Evolutionary conservation across 176 grass and related monocot genomes (phyloP).

Genomic region (Zizania latifolia): DNA sequence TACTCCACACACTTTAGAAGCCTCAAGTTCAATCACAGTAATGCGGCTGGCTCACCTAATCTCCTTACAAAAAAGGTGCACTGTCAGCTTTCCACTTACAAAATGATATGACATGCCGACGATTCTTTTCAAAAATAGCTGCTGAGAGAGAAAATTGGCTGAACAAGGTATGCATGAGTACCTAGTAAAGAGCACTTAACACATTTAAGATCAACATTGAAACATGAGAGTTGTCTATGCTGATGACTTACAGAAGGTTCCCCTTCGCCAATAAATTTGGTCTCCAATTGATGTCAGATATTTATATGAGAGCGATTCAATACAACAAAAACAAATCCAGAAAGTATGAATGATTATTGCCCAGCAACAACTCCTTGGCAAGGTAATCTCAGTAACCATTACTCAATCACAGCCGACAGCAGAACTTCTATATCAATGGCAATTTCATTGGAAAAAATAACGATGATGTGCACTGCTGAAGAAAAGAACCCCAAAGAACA

Average conservation of each 20-base stretch:
- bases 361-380: background rate
- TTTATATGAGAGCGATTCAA: background rate
- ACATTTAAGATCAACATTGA: constrained; percentile 13
- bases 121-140: constrained; percentile 20
- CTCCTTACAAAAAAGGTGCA: too few relatives aligned
- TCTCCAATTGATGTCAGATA: background rate
- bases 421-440: background rate
- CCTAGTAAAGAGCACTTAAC: background rate
- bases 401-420: background rate
- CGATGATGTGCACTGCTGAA: background rate
- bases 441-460: background rate
- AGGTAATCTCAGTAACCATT: background rate
- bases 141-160: background rate
- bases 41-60: too few relatives aligned
- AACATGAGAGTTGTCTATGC: background rate
- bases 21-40: too few relatives aligned
- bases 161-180: constrained; percentile 7
- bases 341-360: background rate
- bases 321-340: background rate
- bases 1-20: too few relatives aligned
- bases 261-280: background rate
- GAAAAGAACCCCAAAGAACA: background rate
- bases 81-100: background rate
- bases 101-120: constrained; percentile 9
- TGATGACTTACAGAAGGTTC: background rate